phyloP scores from a whole-genome alignment of 805 yeast genomes.

The Ogataea kodamae region DNA sequence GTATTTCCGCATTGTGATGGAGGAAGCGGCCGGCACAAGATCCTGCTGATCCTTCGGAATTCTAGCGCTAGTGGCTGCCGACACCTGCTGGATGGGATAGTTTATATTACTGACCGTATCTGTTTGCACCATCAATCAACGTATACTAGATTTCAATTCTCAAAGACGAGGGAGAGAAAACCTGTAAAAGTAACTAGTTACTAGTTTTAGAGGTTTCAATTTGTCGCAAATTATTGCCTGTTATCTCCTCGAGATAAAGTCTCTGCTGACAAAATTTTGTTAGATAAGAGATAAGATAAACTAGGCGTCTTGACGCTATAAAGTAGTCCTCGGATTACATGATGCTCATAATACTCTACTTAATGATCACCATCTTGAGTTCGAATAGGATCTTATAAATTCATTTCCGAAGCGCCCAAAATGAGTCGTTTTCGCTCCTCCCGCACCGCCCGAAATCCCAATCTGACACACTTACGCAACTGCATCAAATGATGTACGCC shows the following conservation, averaged over 20 bases:
- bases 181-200: conserved; percentile 7
- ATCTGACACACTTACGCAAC: too few relatives aligned
- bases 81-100: conserved; percentile 25
- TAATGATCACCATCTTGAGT: too few relatives aligned
- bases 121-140: conserved; percentile 3
- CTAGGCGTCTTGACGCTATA: too few relatives aligned
- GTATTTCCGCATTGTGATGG: conserved; percentile 45
- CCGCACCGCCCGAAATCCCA: conserved; percentile 9
- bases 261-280: conserved; percentile 11
- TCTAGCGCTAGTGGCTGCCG: conserved; percentile 11
- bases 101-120: conserved; percentile 15
- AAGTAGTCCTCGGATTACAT: too few relatives aligned
- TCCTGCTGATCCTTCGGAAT: conserved; percentile 23
- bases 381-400: too few relatives aligned
- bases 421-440: too few relatives aligned
- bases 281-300: conserved; percentile 13
- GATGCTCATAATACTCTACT: too few relatives aligned
- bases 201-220: too few relatives aligned
- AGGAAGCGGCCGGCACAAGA: conserved; percentile 18
- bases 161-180: conserved; percentile 4
- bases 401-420: too few relatives aligned
- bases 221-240: conserved; percentile 11
- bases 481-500: too few relatives aligned
- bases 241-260: conserved; percentile 14
- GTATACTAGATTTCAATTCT: not conserved